These are phyloP conservation scores for Hymenoscyphus albidus DNA, from an alignment of 2,329 filamentous ascomycete genomes.

Conservation along the genomic window DNA sequence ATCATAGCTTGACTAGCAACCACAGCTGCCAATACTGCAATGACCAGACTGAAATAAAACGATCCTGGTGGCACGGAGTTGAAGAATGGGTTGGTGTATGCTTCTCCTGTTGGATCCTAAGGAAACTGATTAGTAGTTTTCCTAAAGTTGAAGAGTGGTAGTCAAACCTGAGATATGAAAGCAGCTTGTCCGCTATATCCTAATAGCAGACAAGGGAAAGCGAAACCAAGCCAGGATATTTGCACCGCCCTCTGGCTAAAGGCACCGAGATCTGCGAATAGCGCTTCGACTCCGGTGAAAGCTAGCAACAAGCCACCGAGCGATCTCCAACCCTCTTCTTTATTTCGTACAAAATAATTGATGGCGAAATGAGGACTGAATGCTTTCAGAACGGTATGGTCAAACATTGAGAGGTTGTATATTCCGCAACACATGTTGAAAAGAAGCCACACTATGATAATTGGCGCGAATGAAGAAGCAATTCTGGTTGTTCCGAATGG, in stretches of 20 bases:
- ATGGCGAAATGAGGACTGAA: constrained; percentile 59
- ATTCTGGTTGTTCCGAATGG: constrained; percentile 61
- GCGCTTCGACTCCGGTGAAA: constrained; percentile 74
- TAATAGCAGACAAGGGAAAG: constrained; percentile 60
- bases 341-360: constrained; percentile 56
- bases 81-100: constrained; percentile 72
- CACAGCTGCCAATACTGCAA: constrained; percentile 67
- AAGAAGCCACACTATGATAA: constrained; percentile 63
- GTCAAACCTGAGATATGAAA: constrained; percentile 51
- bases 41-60: constrained; percentile 63
- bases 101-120: constrained; percentile 46
- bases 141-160: no score
- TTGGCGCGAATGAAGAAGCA: constrained; percentile 58
- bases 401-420: constrained; percentile 53
- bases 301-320: constrained; percentile 69
- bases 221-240: constrained; percentile 65
- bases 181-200: constrained; percentile 62
- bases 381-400: constrained; percentile 51
- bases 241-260: constrained; percentile 69
- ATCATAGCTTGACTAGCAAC: constrained; percentile 78
- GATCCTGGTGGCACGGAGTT: constrained; percentile 63
- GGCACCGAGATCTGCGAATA: constrained; percentile 75
- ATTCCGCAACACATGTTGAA: constrained; percentile 62
- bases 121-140: background rate
- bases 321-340: constrained; percentile 57